Evolutionary conservation across 2,329 filamentous ascomycete genomes (phyloP).

Genomic region (Exophiala mesophila): DNA sequence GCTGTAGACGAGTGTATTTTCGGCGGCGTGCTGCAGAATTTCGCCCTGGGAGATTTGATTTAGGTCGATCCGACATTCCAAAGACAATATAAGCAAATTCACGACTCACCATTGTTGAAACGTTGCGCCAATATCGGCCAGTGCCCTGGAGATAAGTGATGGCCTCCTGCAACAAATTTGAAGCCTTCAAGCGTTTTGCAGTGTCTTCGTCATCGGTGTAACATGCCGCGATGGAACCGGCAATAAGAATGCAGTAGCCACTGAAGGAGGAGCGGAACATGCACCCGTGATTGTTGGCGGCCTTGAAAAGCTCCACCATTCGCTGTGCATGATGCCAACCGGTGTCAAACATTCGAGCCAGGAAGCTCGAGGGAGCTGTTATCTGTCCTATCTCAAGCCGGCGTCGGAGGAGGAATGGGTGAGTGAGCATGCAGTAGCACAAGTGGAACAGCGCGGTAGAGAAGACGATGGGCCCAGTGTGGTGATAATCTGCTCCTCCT

Average conservation of each 20-base stretch:
- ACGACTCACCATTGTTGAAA: slow-evolving; percentile 7
- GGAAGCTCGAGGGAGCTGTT: slow-evolving; percentile 31
- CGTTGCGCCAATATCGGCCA: slow-evolving; percentile 8
- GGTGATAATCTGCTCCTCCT: background rate
- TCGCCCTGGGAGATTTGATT: background rate
- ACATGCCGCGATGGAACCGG: slow-evolving; percentile 16
- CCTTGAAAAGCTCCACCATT: slow-evolving; percentile 28
- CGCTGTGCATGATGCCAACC: slow-evolving; percentile 30
- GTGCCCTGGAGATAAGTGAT: slow-evolving; percentile 6
- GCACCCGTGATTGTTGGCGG: slow-evolving; percentile 24
- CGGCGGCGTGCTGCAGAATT: background rate
- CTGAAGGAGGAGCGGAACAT: slow-evolving; percentile 31
- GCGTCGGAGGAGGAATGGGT: too few species aligned
- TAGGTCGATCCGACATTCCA: background rate
- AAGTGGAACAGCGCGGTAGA: slow-evolving; percentile 2
- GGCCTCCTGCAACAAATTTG: background rate
- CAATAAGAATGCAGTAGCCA: slow-evolving; percentile 33
- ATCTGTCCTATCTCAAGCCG: slow-evolving; percentile 26
- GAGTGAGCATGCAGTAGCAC: slow-evolving; percentile 1
- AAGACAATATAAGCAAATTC: background rate
- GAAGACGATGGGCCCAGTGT: background rate
- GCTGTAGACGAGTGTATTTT: background rate
- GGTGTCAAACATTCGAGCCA: slow-evolving; percentile 26
- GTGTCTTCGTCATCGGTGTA: background rate
- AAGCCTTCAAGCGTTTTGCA: background rate